These are phyloP conservation scores for Gossypium sturtianum DNA, from an alignment of 345 rosid genomes.

Conservation along the genomic window DNA sequence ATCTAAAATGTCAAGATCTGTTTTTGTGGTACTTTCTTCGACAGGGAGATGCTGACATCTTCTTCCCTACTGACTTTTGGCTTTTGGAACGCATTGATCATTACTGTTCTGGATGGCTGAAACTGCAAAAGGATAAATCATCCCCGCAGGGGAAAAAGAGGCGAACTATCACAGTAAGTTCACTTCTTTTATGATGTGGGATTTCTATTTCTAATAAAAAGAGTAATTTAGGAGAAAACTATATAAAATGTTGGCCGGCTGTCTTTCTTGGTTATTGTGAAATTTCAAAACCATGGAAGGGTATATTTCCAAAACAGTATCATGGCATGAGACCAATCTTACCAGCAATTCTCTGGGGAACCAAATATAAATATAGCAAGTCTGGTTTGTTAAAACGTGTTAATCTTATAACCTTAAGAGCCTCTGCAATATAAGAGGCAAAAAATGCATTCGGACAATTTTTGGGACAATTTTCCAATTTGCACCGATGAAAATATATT, in stretches of 20 bases:
- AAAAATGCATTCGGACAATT: not conserved
- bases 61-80: conserved; percentile 91
- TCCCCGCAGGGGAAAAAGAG: conserved; percentile 72
- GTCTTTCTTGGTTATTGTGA: not conserved
- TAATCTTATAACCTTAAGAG: not conserved
- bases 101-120: conserved; percentile 80
- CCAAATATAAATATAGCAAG: not conserved
- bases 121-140: conserved; percentile 40
- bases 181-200: conserved; percentile 1
- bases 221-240: not conserved
- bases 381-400: not conserved
- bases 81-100: conserved; percentile 89
- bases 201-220: conserved; percentile 1
- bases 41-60: conserved; percentile 99
- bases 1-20: conserved; percentile 5
- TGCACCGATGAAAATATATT: not conserved
- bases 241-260: not conserved
- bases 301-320: not conserved
- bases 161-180: conserved; percentile 77
- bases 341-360: not conserved
- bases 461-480: not conserved
- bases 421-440: not conserved
- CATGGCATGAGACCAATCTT: not conserved
- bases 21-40: conserved; percentile 4
- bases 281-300: not conserved